A percentile compares a stretch with the other conserved stretches of the same genome.
phyloP scores from a whole-genome alignment of 306 rosid species.

The Cicer arietinum region DNA sequence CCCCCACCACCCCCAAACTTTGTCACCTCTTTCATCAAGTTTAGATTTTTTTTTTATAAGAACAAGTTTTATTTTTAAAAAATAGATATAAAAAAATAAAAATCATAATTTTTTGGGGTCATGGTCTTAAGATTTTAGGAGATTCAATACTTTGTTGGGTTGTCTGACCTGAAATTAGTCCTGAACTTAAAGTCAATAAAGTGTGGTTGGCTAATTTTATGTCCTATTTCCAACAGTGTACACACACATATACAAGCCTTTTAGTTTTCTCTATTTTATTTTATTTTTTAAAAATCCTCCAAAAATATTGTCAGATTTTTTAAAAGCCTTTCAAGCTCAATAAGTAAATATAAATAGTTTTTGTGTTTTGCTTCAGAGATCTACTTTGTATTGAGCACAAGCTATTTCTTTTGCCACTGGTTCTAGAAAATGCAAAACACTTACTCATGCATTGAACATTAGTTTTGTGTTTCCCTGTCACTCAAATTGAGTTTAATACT shows the following conservation, averaged over 20 bases:
- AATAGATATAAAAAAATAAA: slow-evolving; percentile 20
- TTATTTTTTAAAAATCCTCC: slow-evolving; percentile 17
- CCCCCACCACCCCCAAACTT: neutral
- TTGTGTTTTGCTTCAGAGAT: slow-evolving; percentile 25
- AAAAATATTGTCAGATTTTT: neutral
- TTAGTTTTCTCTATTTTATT: slow-evolving; percentile 4
- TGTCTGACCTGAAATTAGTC: slow-evolving; percentile 25
- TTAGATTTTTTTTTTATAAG: slow-evolving; percentile 19
- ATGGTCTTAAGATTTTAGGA: slow-evolving; percentile 22
- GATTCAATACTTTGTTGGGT: neutral
- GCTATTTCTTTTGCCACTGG: slow-evolving; percentile 6
- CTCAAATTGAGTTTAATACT: slow-evolving; percentile 11
- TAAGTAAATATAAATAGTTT: neutral
- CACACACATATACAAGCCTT: slow-evolving; percentile 6
- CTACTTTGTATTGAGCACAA: slow-evolving; percentile 7
- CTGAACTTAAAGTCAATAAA: slow-evolving; percentile 27
- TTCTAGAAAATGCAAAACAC: neutral
- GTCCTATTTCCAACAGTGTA: neutral
- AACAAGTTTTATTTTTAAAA: no score
- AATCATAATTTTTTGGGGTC: neutral
- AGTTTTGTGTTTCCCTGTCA: neutral
- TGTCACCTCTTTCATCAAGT: slow-evolving; percentile 17
- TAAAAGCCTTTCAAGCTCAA: neutral
- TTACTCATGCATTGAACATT: slow-evolving; percentile 32
- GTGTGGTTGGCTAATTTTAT: slow-evolving; percentile 33